Conservation (phyloP, 331 rosid species). For the Saraca asoca region DNA sequence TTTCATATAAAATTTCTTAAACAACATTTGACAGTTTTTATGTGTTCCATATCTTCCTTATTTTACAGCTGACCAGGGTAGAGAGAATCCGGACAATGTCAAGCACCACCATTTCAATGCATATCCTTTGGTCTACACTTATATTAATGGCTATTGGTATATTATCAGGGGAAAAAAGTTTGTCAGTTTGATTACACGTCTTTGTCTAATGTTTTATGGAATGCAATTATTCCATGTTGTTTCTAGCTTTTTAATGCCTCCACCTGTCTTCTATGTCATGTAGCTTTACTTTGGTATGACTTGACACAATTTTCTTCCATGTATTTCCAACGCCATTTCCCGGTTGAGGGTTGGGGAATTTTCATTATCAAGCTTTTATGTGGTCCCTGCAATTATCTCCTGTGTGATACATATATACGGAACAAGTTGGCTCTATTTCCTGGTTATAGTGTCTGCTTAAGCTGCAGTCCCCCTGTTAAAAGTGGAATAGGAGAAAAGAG, state of each 20-base stretch:
- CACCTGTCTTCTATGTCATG: background rate
- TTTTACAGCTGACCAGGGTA: constrained; percentile 48
- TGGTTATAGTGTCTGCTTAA: background rate
- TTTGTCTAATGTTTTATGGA: background rate
- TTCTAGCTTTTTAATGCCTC: background rate
- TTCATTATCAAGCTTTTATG: background rate
- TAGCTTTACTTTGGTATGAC: constrained; percentile 3
- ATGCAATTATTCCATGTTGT: background rate
- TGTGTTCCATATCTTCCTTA: constrained; percentile 13
- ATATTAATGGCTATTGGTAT: background rate
- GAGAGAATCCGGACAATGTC: constrained; percentile 48
- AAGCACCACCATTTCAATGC: constrained; percentile 50
- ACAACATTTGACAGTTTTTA: background rate
- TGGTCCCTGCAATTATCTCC: too few species aligned
- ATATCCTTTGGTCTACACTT: constrained; percentile 44
- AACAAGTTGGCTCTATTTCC: background rate
- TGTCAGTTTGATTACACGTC: background rate
- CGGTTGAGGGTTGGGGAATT: background rate
- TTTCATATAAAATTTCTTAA: background rate
- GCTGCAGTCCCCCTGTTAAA: background rate
- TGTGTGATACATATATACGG: background rate
- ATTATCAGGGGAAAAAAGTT: background rate
- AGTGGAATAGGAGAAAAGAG: background rate
- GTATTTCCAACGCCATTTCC: background rate
- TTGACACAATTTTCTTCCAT: background rate